These are phyloP conservation scores for Dorcoceras hygrometricum DNA, from an alignment of 257 asterid species.

Conservation along the genomic window DNA sequence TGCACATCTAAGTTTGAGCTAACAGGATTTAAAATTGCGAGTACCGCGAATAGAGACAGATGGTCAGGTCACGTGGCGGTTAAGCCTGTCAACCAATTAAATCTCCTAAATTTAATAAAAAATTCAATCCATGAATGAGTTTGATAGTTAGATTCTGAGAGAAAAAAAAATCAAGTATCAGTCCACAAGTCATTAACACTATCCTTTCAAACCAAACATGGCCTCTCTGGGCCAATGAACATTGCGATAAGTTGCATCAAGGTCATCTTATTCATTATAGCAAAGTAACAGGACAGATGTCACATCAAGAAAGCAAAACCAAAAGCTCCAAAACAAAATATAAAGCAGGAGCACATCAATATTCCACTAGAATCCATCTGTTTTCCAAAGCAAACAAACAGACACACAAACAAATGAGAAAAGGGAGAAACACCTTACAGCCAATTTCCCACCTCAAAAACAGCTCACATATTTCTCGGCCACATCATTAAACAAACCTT, in stretches of 20 bases:
- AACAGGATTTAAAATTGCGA: background rate
- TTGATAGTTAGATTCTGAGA: constrained; percentile 11
- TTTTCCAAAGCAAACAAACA: constrained; percentile 4
- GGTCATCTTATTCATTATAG: constrained; percentile 34
- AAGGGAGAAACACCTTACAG: background rate
- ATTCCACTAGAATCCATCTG: constrained; percentile 38
- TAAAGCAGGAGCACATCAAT: constrained; percentile 42
- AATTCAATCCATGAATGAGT: background rate
- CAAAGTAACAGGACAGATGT: constrained; percentile 39
- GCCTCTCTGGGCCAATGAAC: constrained; percentile 36
- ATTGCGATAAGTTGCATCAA: constrained; percentile 33
- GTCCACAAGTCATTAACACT: constrained; percentile 15
- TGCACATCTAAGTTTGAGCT: background rate
- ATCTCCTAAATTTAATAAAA: constrained; percentile 4
- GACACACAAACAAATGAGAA: constrained; percentile 1
- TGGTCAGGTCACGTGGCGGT: background rate
- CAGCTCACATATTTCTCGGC: constrained; percentile 20
- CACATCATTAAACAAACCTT: constrained; percentile 12
- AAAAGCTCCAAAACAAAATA: constrained; percentile 29
- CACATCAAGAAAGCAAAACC: constrained; percentile 47
- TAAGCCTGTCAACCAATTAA: constrained; percentile 8
- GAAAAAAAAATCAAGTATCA: background rate
- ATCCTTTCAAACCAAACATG: constrained; percentile 19
- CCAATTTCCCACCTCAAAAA: constrained; percentile 14
- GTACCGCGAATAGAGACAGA: background rate